phyloP scores from a whole-genome alignment of 371 early-diverging fungal species.

The Astathelohania contejeani region DNA sequence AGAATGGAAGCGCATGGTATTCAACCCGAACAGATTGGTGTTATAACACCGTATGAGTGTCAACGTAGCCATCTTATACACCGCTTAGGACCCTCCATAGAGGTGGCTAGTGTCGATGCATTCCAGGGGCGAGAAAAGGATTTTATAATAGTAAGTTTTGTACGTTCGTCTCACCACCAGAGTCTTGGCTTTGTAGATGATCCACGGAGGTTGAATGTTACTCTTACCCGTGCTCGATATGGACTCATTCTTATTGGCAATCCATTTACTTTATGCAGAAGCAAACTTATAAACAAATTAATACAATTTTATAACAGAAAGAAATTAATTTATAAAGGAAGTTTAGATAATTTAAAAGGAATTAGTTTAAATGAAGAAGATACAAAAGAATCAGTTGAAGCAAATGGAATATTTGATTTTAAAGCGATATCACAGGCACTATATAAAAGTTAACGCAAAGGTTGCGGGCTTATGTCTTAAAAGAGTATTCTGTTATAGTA shows the following conservation, averaged over 20 bases:
- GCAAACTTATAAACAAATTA: too few relatives aligned
- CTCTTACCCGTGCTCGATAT: slow-evolving; percentile 79
- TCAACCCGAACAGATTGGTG: slow-evolving; percentile 74
- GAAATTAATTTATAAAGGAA: too few relatives aligned
- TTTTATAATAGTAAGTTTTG: slow-evolving; percentile 87
- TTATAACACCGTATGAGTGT: slow-evolving; percentile 96
- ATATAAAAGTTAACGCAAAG: too few relatives aligned
- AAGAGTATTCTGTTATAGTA: too few relatives aligned
- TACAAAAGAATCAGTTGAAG: too few relatives aligned
- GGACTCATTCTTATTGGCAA: slow-evolving; percentile 83
- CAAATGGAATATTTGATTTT: too few relatives aligned
- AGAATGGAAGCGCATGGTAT: slow-evolving; percentile 70
- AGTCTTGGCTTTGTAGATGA: slow-evolving; percentile 93
- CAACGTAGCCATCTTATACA: slow-evolving; percentile 66
- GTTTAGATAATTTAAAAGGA: too few relatives aligned
- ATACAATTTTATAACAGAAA: too few relatives aligned
- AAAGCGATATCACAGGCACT: too few relatives aligned
- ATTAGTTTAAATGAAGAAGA: too few relatives aligned
- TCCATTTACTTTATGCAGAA: too few relatives aligned
- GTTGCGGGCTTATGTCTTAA: too few relatives aligned
- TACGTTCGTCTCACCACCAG: slow-evolving; percentile 59
- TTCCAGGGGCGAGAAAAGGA: slow-evolving; percentile 99
- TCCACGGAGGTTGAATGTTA: slow-evolving; percentile 86
- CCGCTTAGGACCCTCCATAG: slow-evolving; percentile 84
- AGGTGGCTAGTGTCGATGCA: slow-evolving; percentile 92